Evolutionary conservation across 2,329 filamentous ascomycete genomes (phyloP).

Genomic region (Clonostachys rosea): DNA sequence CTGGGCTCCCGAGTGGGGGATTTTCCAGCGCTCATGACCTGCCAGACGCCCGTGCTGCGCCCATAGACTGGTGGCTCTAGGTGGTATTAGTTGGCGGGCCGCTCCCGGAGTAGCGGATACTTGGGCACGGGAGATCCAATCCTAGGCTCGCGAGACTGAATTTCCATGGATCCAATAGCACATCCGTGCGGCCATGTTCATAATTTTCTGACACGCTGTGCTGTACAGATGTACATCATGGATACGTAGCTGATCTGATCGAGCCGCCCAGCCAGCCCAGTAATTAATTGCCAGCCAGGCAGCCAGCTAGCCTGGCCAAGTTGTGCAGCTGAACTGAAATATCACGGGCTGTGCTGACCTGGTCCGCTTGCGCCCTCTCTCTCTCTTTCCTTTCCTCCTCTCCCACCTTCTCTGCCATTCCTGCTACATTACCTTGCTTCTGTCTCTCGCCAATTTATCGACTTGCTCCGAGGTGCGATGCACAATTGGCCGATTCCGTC

Average conservation of each 20-base stretch:
- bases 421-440: not conserved
- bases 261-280: not conserved
- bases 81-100: not conserved
- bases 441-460: not conserved
- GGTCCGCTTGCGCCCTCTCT: no score
- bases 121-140: not conserved
- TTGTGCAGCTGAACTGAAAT: no score
- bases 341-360: no score
- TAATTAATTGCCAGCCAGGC: not conserved
- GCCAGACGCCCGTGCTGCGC: not conserved
- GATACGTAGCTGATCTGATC: not conserved
- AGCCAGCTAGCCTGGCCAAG: no score
- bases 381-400: slow-evolving; percentile 1
- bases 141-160: not conserved
- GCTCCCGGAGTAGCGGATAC: not conserved
- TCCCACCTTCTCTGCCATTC: slow-evolving; percentile 2
- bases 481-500: no score
- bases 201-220: not conserved
- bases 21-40: not conserved
- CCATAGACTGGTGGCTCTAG: not conserved
- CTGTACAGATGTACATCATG: not conserved
- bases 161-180: no score
- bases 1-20: not conserved
- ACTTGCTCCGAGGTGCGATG: no score
- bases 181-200: no score